A percentile compares a stretch with the other conserved stretches of the same genome.
These are phyloP conservation scores for Chaetomiaceae sp. DNA, from an alignment of 2,329 filamentous ascomycete species.

Conservation along the genomic window DNA sequence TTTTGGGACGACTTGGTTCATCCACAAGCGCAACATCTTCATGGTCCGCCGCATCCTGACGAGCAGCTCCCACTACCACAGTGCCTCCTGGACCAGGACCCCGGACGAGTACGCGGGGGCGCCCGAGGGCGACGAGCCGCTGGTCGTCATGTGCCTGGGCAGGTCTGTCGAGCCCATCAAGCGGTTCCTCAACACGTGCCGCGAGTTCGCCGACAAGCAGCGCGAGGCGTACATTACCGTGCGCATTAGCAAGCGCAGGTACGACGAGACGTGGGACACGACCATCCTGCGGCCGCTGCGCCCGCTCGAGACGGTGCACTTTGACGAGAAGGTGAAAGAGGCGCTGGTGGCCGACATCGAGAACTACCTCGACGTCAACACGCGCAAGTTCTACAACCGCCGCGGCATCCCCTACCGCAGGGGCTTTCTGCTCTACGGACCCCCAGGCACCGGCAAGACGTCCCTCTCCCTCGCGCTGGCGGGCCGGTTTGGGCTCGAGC, in stretches of 20 bases:
- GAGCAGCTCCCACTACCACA: constrained; percentile 17
- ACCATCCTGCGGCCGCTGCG: constrained; percentile 34
- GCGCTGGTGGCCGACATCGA: constrained; percentile 64
- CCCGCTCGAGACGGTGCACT: constrained; percentile 35
- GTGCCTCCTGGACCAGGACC: constrained; percentile 18
- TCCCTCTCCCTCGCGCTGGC: constrained; percentile 72
- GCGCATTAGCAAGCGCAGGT: constrained; percentile 29
- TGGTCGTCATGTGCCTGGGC: constrained; percentile 38
- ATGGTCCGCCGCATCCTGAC: constrained; percentile 33
- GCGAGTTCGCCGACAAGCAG: constrained; percentile 41
- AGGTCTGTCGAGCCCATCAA: constrained; percentile 47
- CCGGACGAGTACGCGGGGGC: constrained; percentile 34
- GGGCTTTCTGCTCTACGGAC: constrained; percentile 68
- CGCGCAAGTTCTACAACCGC: constrained; percentile 63
- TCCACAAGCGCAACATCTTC: constrained; percentile 33
- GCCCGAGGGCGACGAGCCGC: constrained; percentile 35
- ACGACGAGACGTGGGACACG: constrained; percentile 33
- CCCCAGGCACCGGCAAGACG: constrained; percentile 70
- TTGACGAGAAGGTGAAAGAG: constrained; percentile 47
- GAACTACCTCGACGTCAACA: constrained; percentile 57
- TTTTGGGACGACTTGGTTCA: constrained; percentile 37
- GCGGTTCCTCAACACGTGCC: constrained; percentile 41
- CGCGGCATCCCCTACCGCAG: constrained; percentile 70
- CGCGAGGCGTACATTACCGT: constrained; percentile 36
- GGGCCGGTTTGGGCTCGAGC: constrained; percentile 66